These are phyloP conservation scores for Fereydounia khargensis DNA, from an alignment of 1,284 basidiomycete species.

Conservation along the genomic window DNA sequence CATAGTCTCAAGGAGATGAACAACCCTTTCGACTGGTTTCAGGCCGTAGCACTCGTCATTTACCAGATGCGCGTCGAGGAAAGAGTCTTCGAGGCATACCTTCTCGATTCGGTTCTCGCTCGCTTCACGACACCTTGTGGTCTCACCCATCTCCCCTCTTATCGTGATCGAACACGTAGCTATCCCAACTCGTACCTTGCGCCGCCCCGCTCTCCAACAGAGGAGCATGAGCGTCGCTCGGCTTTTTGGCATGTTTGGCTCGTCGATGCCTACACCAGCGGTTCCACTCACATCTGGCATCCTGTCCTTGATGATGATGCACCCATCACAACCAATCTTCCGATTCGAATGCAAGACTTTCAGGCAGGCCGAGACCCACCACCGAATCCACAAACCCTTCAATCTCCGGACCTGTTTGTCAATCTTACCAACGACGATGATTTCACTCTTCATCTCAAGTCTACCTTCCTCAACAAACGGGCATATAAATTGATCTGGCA, in stretches of 20 bases:
- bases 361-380: conserved; percentile 11
- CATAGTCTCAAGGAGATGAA: background rate
- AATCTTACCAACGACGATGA: conserved; percentile 14
- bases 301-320: conserved; percentile 8
- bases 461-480: background rate
- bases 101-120: background rate
- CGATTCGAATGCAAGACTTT: conserved; percentile 4
- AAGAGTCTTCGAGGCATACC: conserved; percentile 3
- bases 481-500: background rate
- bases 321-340: conserved; percentile 6
- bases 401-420: conserved; percentile 7
- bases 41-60: conserved; percentile 6
- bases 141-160: conserved; percentile 1
- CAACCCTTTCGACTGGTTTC: conserved; percentile 8
- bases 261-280: conserved; percentile 7
- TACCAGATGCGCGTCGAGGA: conserved; percentile 7
- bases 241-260: conserved; percentile 13
- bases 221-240: conserved; percentile 12
- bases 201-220: conserved; percentile 3
- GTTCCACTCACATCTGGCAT: conserved; percentile 2
- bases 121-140: background rate
- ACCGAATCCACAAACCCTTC: conserved; percentile 8
- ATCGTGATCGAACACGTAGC: background rate
- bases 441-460: conserved; percentile 16
- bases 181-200: conserved; percentile 1